Conservation (phyloP, 2,329 filamentous ascomycete species). For the Cryphonectria parasitica region DNA sequence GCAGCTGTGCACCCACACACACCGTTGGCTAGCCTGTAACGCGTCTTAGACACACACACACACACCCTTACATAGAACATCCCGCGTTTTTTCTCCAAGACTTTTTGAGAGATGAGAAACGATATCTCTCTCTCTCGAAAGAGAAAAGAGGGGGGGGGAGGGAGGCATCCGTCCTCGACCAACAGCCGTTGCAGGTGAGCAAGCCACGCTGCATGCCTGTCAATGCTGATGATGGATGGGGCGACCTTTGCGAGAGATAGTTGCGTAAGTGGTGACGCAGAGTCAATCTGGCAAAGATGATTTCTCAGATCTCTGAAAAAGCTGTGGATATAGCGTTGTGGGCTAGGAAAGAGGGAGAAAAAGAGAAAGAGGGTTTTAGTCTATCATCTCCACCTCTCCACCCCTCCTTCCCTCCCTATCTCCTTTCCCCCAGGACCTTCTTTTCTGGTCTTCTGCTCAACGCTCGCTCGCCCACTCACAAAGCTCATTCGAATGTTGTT, state of each 20-base stretch:
- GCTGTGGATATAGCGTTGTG: not conserved
- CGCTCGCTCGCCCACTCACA: not conserved
- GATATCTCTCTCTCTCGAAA: too few species aligned
- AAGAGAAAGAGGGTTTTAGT: not conserved
- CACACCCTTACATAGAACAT: not conserved
- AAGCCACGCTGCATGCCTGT: not conserved
- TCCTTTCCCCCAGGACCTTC: not conserved
- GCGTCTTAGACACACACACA: not conserved
- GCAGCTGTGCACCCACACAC: conserved; percentile 1
- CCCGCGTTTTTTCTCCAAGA: not conserved
- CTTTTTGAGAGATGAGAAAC: not conserved
- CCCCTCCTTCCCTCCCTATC: not conserved
- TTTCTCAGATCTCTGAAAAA: not conserved
- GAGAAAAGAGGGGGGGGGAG: too few species aligned
- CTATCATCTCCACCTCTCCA: not conserved
- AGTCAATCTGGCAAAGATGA: not conserved
- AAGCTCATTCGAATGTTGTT: not conserved
- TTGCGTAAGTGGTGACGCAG: not conserved
- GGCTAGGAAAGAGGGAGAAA: not conserved
- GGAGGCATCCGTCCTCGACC: too few species aligned
- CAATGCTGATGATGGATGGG: not conserved
- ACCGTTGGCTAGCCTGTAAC: not conserved
- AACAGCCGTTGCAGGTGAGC: not conserved
- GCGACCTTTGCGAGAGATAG: not conserved
- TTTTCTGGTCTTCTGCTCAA: not conserved